Percentiles rank a stretch among this genome's conserved stretches.
These are phyloP conservation scores for Wallemia hederae DNA, from an alignment of 1,284 basidiomycete species.

Conservation along the genomic window DNA sequence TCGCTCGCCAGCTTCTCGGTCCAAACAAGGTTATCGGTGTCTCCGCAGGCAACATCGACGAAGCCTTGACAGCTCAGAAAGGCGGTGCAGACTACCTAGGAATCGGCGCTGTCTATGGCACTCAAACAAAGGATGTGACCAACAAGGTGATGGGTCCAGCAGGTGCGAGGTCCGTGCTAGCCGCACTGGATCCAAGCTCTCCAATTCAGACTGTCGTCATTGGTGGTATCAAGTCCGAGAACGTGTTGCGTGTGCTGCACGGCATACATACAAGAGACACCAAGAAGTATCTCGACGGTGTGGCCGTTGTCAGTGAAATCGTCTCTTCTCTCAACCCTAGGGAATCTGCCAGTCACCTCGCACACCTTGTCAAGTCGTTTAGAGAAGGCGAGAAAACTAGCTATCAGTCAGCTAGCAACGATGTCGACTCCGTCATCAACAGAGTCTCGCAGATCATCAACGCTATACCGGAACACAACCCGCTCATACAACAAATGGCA, in stretches of 20 bases:
- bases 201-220: slow-evolving; percentile 1
- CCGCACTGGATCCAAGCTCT: neutral
- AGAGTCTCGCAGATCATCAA: neutral
- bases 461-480: slow-evolving; percentile 1
- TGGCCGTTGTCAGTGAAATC: slow-evolving; percentile 78
- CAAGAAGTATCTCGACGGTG: slow-evolving; percentile 32
- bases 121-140: slow-evolving; percentile 13
- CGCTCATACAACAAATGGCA: slow-evolving; percentile 33
- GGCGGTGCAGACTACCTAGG: slow-evolving; percentile 53
- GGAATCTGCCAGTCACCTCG: slow-evolving; percentile 22
- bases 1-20: slow-evolving; percentile 43
- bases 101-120: slow-evolving; percentile 27
- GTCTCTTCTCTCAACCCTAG: slow-evolving; percentile 35
- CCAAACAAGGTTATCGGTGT: slow-evolving; percentile 45
- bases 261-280: slow-evolving; percentile 30
- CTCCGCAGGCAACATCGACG: slow-evolving; percentile 38
- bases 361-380: slow-evolving; percentile 14
- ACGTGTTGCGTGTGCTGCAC: neutral
- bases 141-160: slow-evolving; percentile 8
- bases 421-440: neutral
- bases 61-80: slow-evolving; percentile 25
- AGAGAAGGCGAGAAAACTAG: slow-evolving; percentile 8
- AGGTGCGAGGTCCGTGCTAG: slow-evolving; percentile 3
- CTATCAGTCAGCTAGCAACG: neutral
- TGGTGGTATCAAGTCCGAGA: neutral